Conservation (phyloP, 2,329 filamentous ascomycete species). For the Chaetomium sp. region DNA sequence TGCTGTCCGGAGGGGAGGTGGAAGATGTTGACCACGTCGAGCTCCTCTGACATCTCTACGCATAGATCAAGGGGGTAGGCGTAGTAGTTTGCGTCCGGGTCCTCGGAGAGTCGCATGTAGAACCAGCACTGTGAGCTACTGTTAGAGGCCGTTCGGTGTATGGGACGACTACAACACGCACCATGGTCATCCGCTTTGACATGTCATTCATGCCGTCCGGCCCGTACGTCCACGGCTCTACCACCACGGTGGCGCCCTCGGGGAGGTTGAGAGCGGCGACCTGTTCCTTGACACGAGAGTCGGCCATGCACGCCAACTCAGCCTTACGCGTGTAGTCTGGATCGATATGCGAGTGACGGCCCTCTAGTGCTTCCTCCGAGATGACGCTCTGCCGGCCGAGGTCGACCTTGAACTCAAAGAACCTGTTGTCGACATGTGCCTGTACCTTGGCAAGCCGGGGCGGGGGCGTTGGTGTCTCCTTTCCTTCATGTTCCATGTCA, state of each 20-base stretch:
- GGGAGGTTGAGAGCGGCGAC: constrained; percentile 49
- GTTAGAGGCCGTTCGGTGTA: background rate
- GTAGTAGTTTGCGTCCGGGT: constrained; percentile 57
- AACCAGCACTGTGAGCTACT: constrained; percentile 38
- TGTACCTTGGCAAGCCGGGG: constrained; percentile 47
- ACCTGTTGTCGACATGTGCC: constrained; percentile 38
- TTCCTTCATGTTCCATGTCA: constrained; percentile 45
- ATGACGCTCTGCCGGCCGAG: constrained; percentile 35
- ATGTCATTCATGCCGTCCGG: constrained; percentile 57
- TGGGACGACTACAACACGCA: constrained; percentile 31
- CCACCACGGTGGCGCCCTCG: constrained; percentile 46
- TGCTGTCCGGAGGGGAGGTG: constrained; percentile 49
- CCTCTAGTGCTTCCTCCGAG: constrained; percentile 41
- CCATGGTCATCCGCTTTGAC: constrained; percentile 52
- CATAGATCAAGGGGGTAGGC: constrained; percentile 59
- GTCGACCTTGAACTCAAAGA: constrained; percentile 43
- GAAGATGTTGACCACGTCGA: constrained; percentile 54
- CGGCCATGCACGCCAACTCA: constrained; percentile 48
- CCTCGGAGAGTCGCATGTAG: constrained; percentile 45
- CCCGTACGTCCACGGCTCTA: constrained; percentile 60
- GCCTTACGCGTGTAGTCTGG: constrained; percentile 51
- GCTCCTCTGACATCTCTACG: constrained; percentile 53
- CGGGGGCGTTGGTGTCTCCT: constrained; percentile 36
- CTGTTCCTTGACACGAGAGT: constrained; percentile 47
- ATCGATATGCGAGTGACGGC: constrained; percentile 52